Evolutionary conservation across 768 basidiomycete species (phyloP).

Genomic region (Auriscalpium orientale): DNA sequence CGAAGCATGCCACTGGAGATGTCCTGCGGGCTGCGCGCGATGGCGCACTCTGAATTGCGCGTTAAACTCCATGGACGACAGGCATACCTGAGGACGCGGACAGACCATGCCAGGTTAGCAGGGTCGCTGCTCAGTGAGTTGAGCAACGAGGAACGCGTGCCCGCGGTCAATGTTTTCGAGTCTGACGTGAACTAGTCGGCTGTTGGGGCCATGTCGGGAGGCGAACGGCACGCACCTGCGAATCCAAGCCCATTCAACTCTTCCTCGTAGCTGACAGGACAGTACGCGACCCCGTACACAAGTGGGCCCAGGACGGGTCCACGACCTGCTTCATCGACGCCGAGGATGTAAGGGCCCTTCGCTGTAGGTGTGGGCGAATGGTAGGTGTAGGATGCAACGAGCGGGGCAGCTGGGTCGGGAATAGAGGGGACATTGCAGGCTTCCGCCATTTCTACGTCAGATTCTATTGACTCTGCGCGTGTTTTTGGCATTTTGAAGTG

Average conservation of each 20-base stretch:
- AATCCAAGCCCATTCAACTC: conserved; percentile 78
- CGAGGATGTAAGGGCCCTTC: conserved; percentile 81
- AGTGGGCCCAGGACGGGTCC: conserved; percentile 94
- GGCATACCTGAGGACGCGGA: conserved; percentile 40
- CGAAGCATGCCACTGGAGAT: conserved; percentile 91
- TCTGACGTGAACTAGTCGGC: conserved; percentile 40
- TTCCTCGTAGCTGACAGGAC: conserved; percentile 70
- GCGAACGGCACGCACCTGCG: conserved; percentile 50
- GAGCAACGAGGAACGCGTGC: conserved; percentile 57
- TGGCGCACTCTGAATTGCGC: conserved; percentile 11
- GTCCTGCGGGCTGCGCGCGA: conserved; percentile 64
- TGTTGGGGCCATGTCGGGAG: neutral
- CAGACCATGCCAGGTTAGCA: conserved; percentile 72
- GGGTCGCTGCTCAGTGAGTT: conserved; percentile 63
- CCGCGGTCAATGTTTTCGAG: conserved; percentile 82
- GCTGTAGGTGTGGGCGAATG: conserved; percentile 67
- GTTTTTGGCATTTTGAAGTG: neutral
- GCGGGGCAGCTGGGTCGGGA: conserved; percentile 46
- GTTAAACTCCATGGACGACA: neutral
- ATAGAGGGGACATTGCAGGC: conserved; percentile 42
- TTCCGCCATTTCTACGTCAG: neutral
- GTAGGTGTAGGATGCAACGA: conserved; percentile 68
- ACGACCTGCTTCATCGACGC: conserved; percentile 97
- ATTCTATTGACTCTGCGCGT: conserved; percentile 1
- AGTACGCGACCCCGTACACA: conserved; percentile 94